These are phyloP conservation scores for Sarcodon aspratus DNA, from an alignment of 768 basidiomycete species.

Conservation along the genomic window DNA sequence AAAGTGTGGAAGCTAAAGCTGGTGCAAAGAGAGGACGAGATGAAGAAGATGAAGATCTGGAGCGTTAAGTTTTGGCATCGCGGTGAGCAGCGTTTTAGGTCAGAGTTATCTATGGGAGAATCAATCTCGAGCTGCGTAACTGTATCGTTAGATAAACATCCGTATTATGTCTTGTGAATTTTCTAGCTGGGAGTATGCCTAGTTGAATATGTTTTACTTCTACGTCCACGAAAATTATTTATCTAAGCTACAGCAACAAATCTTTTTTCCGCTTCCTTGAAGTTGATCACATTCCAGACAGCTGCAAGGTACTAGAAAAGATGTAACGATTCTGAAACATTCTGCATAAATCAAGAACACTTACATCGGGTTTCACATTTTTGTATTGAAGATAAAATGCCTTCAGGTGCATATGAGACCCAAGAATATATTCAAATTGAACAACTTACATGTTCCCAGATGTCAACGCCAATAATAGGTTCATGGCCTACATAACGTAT, in stretches of 20 bases:
- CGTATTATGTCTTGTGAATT: background rate
- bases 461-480: conserved; percentile 92
- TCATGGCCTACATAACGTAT: conserved; percentile 45
- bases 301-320: conserved; percentile 72
- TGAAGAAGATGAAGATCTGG: conserved; percentile 2
- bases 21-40: conserved; percentile 12
- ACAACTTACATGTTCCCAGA: conserved; percentile 83
- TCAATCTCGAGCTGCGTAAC: background rate
- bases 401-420: background rate
- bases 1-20: conserved; percentile 1
- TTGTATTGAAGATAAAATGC: conserved; percentile 46
- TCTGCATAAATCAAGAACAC: conserved; percentile 18
- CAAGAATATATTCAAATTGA: background rate
- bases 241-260: conserved; percentile 12
- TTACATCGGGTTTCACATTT: conserved; percentile 88
- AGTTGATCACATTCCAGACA: conserved; percentile 96
- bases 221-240: background rate
- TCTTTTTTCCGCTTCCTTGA: conserved; percentile 76
- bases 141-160: background rate
- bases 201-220: background rate
- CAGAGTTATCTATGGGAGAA: background rate
- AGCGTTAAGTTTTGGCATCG: background rate
- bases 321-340: background rate
- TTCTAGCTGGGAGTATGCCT: background rate
- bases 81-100: background rate